Evolutionary conservation across 78 protist species (phyloP).

Genomic region (Dictyostelium intermedium): DNA sequence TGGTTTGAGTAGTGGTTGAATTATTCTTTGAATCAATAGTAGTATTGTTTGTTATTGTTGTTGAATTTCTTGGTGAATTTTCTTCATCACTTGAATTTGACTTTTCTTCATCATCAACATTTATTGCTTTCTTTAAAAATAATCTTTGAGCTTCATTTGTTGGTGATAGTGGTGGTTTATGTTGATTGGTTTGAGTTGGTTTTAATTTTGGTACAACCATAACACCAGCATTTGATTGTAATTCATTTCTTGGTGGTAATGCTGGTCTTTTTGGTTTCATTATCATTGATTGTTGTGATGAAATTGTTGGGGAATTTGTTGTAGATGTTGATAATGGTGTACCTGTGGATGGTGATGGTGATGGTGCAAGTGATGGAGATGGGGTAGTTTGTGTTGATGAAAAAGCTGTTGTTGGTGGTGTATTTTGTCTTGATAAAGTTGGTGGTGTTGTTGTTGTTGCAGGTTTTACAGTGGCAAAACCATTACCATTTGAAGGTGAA

Average conservation of each 20-base stretch:
- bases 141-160: constrained; percentile 21
- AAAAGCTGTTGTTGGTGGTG: background rate
- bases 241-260: constrained; percentile 57
- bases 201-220: background rate
- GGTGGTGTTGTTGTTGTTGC: background rate
- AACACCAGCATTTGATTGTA: background rate
- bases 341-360: background rate
- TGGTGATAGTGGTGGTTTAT: background rate
- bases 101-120: constrained; percentile 1
- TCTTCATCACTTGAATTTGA: constrained; percentile 32
- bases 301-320: background rate
- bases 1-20: background rate
- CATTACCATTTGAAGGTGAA: background rate
- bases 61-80: background rate
- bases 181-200: background rate
- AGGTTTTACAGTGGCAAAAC: background rate
- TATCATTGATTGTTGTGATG: background rate
- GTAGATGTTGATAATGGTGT: background rate
- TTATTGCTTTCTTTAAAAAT: constrained; percentile 12
- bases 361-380: background rate
- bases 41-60: background rate
- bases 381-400: background rate
- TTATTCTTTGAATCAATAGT: background rate
- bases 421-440: background rate
- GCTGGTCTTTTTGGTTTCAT: constrained; percentile 48